Evolutionary conservation across 805 yeast genomes (phyloP), one percentile per base, ranked within the genome.

Genomic region (Yamadazyma phyllophila): DNA sequence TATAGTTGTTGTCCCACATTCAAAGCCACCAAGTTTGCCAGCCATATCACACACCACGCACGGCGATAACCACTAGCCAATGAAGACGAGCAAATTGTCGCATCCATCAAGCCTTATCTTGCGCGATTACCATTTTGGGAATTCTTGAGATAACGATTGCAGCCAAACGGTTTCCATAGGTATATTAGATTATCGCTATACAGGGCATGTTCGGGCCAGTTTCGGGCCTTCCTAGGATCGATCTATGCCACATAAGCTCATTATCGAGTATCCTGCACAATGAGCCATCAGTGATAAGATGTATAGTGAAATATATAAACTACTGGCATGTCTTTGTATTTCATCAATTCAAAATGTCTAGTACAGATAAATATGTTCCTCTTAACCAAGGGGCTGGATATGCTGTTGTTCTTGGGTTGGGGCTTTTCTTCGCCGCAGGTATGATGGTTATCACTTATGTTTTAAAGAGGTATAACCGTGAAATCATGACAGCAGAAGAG

Each of bases 401-500:
- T 57, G 96, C 88, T 15, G 83, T 89, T 43, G 87, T 90, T 17
- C 84, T 88, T 14, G 97, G 96, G 15, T 74, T 90, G n/a, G 96
- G 97, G 36, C 76, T 82, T 35, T 82, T 82, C 15, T 88, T 88
- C 60, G 83, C 90, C 11, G 55, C 75, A 2, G 91, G 88, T 46
- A 90, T 90, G 96, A 80, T 89, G 57, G 59, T 76, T 36, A 83
- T 86, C 44, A 88, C 96, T 0, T 76, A 70, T 40, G 73, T 86
- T 48, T 71, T 89, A 36, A 78, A 80, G 54, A 74, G 96, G 39
- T 91, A 90, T 64, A 91, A 88, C 60, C 79, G 80, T 56, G 97
- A 91, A 65, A 77, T 86, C 45, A 84, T 89, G 65, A 88, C 96
- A 6, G 90, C 97, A 3, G 97, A 91, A 67, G 96, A 90, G 61